Conservation (phyloP, 441 rosid genomes). For the Adansonia grandidieri region DNA sequence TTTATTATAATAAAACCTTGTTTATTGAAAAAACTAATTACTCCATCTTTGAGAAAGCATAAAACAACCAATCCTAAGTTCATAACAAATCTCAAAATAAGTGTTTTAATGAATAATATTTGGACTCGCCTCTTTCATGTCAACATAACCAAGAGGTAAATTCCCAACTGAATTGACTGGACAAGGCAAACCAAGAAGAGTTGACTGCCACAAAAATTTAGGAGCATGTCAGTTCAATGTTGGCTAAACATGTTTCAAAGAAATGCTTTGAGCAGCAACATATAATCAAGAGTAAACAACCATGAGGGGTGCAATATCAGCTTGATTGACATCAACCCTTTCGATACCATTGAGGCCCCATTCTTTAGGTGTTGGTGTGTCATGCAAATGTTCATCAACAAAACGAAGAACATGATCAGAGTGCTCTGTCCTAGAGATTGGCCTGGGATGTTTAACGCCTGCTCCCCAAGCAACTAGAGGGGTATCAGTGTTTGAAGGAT, state of each 20-base stretch:
- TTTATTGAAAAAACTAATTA: not conserved
- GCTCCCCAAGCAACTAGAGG: conserved; percentile 99
- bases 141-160: conserved; percentile 79
- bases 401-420: conserved; percentile 62
- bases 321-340: conserved; percentile 98
- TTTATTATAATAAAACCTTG: conserved; percentile 1
- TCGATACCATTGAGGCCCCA: conserved; percentile 86
- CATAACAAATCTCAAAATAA: conserved; percentile 2
- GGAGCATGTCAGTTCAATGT: conserved; percentile 30
- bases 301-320: conserved; percentile 96
- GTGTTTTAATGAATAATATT: conserved; percentile 2
- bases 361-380: conserved; percentile 74
- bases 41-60: not conserved
- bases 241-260: conserved; percentile 26
- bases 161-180: conserved; percentile 97
- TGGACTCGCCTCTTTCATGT: conserved; percentile 70
- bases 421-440: conserved; percentile 44
- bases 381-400: conserved; percentile 90
- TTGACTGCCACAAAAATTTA: conserved; percentile 62
- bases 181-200: conserved; percentile 91
- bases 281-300: conserved; percentile 42
- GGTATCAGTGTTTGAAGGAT: conserved; percentile 93
- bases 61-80: not conserved
- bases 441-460: conserved; percentile 75
- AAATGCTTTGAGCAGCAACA: conserved; percentile 16